Evolutionary conservation across 2,329 filamentous ascomycete species (phyloP), one percentile per base, ranked within the genome.

Genomic region (Neofusicoccum sp.): DNA sequence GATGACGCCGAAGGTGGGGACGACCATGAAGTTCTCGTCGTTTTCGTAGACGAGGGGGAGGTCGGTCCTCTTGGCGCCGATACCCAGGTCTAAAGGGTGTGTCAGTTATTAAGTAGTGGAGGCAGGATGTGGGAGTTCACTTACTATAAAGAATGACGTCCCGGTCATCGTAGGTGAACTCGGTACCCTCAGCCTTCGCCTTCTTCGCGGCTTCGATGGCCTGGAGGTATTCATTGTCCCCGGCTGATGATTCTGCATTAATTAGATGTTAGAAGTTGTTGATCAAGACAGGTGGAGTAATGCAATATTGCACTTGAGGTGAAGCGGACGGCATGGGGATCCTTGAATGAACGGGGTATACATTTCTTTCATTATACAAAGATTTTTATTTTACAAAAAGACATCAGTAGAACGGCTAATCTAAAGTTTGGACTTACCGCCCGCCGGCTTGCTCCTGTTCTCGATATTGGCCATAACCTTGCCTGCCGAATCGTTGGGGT

Each of bases 1-100:
- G 69, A 99, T 88, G 64, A 98, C 95, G 74, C 93, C 95, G 71
- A 90, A 99, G n/a, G 92, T 96, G 58, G 95, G 95, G 58, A 98
- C 82, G 58, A 91, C 88, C 75, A 97, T 91, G 86, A 99, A 99
- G 75, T 95, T 84, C 60, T 97, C 92, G 71, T 87, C 80, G 71
- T 91, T 90, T 82, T 99, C 95, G 72, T 91, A 99, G 64, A 97
- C 88, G 68, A 96, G 88, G 65, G 88, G 85, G 40, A 99, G 84
- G 64, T 99, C 91, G 31, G 86, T 91, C 67, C 90, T 87, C 82
- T 96, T 97, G 66, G 93, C 93, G 61, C 95, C 95, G 63, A 99
- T 78, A 63, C 93, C 93, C 43, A 99, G 83, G 79, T 97, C 79
- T 81, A 53, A 2, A 40, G 6, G 44, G 28, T 40, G 14, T 58